Evolutionary conservation across 768 basidiomycete species (phyloP).

Genomic region (Boletus sensibilis): DNA sequence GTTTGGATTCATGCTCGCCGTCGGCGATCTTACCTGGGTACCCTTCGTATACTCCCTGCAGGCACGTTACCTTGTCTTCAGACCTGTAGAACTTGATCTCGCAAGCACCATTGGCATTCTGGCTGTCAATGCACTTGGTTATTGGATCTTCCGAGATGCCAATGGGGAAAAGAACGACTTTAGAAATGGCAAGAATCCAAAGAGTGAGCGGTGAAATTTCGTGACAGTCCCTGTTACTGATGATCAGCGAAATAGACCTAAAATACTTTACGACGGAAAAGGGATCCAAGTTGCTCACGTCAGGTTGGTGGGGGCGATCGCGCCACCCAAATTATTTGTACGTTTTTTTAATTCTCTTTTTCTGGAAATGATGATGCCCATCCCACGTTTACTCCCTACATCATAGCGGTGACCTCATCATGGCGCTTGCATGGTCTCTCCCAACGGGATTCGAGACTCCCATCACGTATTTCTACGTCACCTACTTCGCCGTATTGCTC

Average conservation of each 20-base stretch:
- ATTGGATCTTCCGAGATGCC: conserved; percentile 85
- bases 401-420: conserved; percentile 76
- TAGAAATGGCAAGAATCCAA: conserved; percentile 89
- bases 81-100: conserved; percentile 73
- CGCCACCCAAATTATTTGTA: conserved; percentile 92
- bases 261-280: conserved; percentile 75
- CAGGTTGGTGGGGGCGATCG: conserved; percentile 96
- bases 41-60: conserved; percentile 94
- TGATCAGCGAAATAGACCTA: conserved; percentile 52
- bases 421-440: conserved; percentile 91
- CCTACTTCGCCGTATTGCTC: conserved; percentile 86
- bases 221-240: background rate
- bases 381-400: background rate
- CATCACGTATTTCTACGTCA: conserved; percentile 92
- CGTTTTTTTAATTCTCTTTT: conserved; percentile 20
- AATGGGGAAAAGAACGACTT: conserved; percentile 98
- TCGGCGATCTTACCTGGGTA: conserved; percentile 92
- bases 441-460: conserved; percentile 91
- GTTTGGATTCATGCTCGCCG: conserved; percentile 96
- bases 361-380: background rate
- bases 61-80: conserved; percentile 92
- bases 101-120: conserved; percentile 55
- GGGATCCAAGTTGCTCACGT: conserved; percentile 88
- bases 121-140: conserved; percentile 66
- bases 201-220: conserved; percentile 53